Conservation (phyloP, 1,284 basidiomycete genomes). For the Boletus sp. region DNA sequence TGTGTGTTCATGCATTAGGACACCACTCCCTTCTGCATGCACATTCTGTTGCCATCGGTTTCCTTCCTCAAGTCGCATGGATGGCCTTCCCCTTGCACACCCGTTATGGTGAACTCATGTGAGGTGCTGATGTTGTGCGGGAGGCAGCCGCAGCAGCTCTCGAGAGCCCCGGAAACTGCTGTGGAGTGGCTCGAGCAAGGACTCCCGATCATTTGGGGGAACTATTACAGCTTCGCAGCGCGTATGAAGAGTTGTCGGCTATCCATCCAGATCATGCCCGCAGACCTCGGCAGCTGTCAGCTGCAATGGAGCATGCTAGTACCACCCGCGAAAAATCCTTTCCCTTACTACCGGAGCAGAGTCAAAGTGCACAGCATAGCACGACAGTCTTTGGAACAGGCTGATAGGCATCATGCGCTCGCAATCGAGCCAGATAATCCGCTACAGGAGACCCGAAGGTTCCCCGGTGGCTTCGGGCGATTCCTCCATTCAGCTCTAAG, state of each 20-base stretch:
- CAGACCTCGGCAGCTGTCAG: not conserved
- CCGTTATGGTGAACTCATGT: too few relatives aligned
- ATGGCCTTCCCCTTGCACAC: too few relatives aligned
- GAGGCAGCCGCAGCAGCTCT: too few relatives aligned
- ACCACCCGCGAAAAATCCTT: not conserved
- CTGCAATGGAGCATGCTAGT: not conserved
- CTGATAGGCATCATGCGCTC: not conserved
- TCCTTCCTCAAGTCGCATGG: too few relatives aligned
- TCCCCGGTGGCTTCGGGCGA: slow-evolving; percentile 6
- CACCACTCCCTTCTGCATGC: not conserved
- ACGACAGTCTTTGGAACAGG: not conserved
- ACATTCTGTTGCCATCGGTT: not conserved
- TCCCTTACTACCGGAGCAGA: not conserved
- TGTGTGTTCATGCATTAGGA: not conserved
- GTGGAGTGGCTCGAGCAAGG: slow-evolving; percentile 13
- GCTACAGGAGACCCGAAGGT: not conserved
- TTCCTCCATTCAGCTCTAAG: not conserved
- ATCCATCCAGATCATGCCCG: not conserved
- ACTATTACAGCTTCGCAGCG: not conserved
- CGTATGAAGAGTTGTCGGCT: not conserved
- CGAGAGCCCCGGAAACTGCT: not conserved
- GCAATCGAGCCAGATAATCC: not conserved
- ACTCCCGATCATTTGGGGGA: not conserved
- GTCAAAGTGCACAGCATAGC: not conserved
- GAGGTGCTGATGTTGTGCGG: too few relatives aligned